Evolutionary conservation across 108 stramenopile genomes (phyloP).

Genomic region (Fistulifera pelliculosa): DNA sequence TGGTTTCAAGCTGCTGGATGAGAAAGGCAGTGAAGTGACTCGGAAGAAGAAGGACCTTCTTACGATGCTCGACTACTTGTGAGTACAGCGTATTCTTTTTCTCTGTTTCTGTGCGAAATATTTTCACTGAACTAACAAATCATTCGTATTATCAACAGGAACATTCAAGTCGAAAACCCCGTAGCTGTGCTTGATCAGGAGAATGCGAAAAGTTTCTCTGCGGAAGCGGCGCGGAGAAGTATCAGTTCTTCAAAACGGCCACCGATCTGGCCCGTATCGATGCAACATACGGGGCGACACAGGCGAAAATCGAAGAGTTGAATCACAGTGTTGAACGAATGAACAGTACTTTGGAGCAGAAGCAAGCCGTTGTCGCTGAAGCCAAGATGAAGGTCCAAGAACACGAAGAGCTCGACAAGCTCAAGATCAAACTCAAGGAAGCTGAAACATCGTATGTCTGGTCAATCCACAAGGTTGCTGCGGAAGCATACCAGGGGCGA

Average conservation of each 20-base stretch:
- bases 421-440: conserved; percentile 42
- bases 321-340: conserved; percentile 22
- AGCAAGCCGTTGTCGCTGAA: conserved; percentile 30
- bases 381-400: conserved; percentile 61
- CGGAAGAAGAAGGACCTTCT: conserved; percentile 75
- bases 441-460: conserved; percentile 34
- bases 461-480: conserved; percentile 25
- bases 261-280: conserved; percentile 86
- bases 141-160: conserved; percentile 22
- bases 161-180: conserved; percentile 95
- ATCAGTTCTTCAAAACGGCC: conserved; percentile 91
- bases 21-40: conserved; percentile 35
- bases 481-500: neutral
- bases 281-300: conserved; percentile 35
- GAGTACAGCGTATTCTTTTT: conserved; percentile 2
- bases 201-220: conserved; percentile 95
- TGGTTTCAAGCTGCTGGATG: conserved; percentile 68
- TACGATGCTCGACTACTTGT: conserved; percentile 78
- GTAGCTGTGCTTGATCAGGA: conserved; percentile 96
- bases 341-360: conserved; percentile 17
- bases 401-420: conserved; percentile 57
- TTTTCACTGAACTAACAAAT: neutral
- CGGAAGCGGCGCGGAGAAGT: conserved; percentile 89
- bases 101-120: conserved; percentile 6
- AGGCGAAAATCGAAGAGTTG: conserved; percentile 48